Evolutionary conservation across 352 stramenopile species (phyloP).

Genomic region (Thraustochytrium sp.): DNA sequence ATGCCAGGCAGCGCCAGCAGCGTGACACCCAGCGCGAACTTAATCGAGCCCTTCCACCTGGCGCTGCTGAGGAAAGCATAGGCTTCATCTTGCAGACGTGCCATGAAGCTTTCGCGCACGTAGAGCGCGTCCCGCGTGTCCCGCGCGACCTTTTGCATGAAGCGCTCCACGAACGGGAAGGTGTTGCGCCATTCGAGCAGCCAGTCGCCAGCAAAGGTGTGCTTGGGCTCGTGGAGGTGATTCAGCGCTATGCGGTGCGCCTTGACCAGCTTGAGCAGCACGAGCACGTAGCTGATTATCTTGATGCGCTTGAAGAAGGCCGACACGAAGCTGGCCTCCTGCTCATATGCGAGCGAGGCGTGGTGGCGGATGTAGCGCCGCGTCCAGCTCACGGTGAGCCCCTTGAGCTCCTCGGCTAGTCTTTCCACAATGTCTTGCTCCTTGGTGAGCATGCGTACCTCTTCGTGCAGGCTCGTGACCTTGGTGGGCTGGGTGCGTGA

Average conservation of each 20-base stretch:
- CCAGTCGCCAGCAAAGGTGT: background rate
- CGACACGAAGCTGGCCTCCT: background rate
- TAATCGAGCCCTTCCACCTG: background rate
- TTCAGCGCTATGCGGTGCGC: background rate
- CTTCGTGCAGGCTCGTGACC: background rate
- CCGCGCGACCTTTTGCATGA: background rate
- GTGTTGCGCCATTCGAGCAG: background rate
- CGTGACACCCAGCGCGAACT: background rate
- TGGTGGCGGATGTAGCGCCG: background rate
- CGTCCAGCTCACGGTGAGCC: background rate
- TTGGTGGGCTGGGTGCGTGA: background rate
- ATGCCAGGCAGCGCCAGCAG: background rate
- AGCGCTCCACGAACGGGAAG: background rate
- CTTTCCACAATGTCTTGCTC: background rate
- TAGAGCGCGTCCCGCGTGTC: background rate
- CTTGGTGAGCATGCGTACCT: background rate
- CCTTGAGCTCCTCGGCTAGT: background rate
- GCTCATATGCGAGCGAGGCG: background rate
- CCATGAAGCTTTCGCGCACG: no score
- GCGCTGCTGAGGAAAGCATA: background rate
- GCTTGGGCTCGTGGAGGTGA: background rate
- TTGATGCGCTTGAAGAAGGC: constrained; percentile 15
- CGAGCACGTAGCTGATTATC: background rate
- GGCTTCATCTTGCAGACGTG: background rate
- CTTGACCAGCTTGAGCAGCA: background rate